These are phyloP conservation scores for Fonsecaea pugnacius DNA, from an alignment of 2,329 filamentous ascomycete genomes.

Conservation along the genomic window DNA sequence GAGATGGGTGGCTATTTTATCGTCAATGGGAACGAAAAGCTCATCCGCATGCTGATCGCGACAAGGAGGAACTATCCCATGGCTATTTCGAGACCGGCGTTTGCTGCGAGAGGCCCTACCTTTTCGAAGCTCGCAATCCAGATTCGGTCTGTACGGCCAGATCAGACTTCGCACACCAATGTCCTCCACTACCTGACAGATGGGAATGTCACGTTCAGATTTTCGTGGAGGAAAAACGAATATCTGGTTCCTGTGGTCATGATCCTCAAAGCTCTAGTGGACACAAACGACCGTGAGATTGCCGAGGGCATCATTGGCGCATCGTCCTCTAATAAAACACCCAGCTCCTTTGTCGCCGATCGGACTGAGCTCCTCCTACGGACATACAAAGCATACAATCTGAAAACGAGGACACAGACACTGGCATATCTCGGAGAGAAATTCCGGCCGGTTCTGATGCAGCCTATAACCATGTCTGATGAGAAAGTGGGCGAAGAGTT, in stretches of 20 bases:
- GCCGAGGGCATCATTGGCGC: slow-evolving; percentile 89
- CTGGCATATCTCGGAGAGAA: slow-evolving; percentile 86
- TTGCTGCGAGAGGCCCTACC: slow-evolving; percentile 79
- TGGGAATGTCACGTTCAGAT: slow-evolving; percentile 94
- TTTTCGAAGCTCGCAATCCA: slow-evolving; percentile 92
- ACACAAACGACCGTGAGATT: slow-evolving; percentile 95
- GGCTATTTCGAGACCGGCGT: slow-evolving; percentile 89
- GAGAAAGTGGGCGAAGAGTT: slow-evolving; percentile 92
- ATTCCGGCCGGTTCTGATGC: slow-evolving; percentile 84
- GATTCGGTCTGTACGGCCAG: slow-evolving; percentile 88
- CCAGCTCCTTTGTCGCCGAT: slow-evolving; percentile 93
- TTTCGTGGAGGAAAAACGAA: slow-evolving; percentile 97
- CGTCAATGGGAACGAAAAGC: slow-evolving; percentile 96
- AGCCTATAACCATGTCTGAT: slow-evolving; percentile 81
- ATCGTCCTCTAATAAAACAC: slow-evolving; percentile 73
- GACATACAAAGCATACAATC: slow-evolving; percentile 87
- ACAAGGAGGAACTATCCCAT: slow-evolving; percentile 92
- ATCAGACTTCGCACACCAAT: slow-evolving; percentile 97
- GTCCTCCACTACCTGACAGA: slow-evolving; percentile 94
- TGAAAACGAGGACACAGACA: slow-evolving; percentile 81
- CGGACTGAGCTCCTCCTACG: slow-evolving; percentile 88
- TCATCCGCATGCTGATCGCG: slow-evolving; percentile 88
- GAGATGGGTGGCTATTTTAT: slow-evolving; percentile 97
- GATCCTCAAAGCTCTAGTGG: slow-evolving; percentile 90
- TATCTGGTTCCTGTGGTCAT: slow-evolving; percentile 96